A percentile compares a stretch with the other conserved stretches of the same genome.
Evolutionary conservation across 1,284 basidiomycete genomes (phyloP).

Genomic region (Grifola frondosa): DNA sequence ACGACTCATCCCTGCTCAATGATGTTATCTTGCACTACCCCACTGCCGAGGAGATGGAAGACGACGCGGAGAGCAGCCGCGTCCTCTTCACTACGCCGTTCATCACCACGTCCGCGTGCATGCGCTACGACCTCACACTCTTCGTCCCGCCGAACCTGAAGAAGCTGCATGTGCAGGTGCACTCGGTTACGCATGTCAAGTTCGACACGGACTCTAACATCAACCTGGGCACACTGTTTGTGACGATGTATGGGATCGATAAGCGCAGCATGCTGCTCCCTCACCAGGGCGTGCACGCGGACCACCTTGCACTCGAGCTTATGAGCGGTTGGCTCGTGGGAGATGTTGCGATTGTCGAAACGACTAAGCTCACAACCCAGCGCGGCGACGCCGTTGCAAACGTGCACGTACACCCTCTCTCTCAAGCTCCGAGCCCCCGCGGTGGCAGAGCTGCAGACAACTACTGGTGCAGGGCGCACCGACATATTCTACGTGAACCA

Average conservation of each 20-base stretch:
- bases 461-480: constrained; percentile 47
- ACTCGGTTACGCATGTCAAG: constrained; percentile 46
- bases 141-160: constrained; percentile 48
- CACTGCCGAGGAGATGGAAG: constrained; percentile 30
- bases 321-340: constrained; percentile 62
- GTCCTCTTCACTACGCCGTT: constrained; percentile 33
- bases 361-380: constrained; percentile 45
- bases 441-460: constrained; percentile 42
- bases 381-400: constrained; percentile 50
- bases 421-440: constrained; percentile 29
- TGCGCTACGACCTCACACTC: constrained; percentile 54
- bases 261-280: constrained; percentile 47
- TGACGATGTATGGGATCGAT: constrained; percentile 41
- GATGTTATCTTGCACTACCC: constrained; percentile 36
- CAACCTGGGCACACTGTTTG: constrained; percentile 41
- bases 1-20: constrained; percentile 40
- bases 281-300: constrained; percentile 39
- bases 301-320: constrained; percentile 43
- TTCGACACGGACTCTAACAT: constrained; percentile 45
- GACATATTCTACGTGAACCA: constrained; percentile 48
- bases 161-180: constrained; percentile 42
- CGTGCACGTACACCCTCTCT: constrained; percentile 44
- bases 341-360: constrained; percentile 44
- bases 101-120: constrained; percentile 36
- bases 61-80: constrained; percentile 35